Evolutionary conservation across 2,329 filamentous ascomycete genomes (phyloP), one percentile per base, ranked within the genome.

Genomic region (Alternaria metachromatica): DNA sequence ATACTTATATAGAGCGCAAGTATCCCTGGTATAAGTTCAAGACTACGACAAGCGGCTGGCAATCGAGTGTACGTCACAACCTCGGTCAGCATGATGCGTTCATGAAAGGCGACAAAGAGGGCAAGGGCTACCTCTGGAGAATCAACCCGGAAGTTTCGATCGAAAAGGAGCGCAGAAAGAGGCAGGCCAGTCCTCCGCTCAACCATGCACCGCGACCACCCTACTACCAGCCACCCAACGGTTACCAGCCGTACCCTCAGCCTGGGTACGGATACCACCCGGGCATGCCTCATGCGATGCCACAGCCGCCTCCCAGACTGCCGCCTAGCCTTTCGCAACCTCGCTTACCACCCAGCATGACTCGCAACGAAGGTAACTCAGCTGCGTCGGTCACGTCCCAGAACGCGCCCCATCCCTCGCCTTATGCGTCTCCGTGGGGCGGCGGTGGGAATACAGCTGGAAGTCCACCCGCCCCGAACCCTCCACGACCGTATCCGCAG

Each of bases 21-120:
- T 90, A 88, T 70, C 88, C 88, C 1, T 90, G 87, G 72, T 90
- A 87, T 81, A 88, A 87, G 72, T 89, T 89, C 73, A 81, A 81
- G 62, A 86, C 82, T 13, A 80, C 85, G 58, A 89, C 88, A 1
- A 85, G 85, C 67, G 88, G 88, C 13, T 90, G 88, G 88, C 88
- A 89, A 64, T 89, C 87, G 33, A 89, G 87, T 80, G 88, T 90
- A 41, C 85, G 88, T 33, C 88, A 90, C 74, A 90, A 90, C 62
- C 80, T 90, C 77, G 80, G 86, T 72, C 80, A 89, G 81, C 81
- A 86, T 77, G 73, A 86, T 79, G 81, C 84, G 78, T 90, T 90
- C 72, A 84, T 86, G 74, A 88, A 89, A 69, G 87, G 86, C 15
- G 87, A 89, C 67, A 86, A 83, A 63, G 82, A 81, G 82, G 88